Conservation (phyloP, 495 filamentous ascomycete genomes). For the Trypethelium eluteriae region DNA sequence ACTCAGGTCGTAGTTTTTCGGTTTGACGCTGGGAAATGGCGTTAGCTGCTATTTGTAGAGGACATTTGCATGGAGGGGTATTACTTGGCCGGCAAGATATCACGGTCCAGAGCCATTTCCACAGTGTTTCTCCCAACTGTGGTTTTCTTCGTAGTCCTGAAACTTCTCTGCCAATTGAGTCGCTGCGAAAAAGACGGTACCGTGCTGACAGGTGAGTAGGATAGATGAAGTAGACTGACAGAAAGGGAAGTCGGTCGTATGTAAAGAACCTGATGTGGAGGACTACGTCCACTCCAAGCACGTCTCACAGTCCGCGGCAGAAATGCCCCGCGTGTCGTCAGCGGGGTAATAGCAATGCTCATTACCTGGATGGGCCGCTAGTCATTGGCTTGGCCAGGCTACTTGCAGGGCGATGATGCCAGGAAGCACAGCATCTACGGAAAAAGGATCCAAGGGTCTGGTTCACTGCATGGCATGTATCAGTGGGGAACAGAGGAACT, state of each 20-base stretch:
- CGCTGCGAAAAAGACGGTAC: background rate
- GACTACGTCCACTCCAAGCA: background rate
- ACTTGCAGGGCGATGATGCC: too few species aligned
- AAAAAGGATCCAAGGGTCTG: too few species aligned
- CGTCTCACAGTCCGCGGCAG: background rate
- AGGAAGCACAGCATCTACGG: too few species aligned
- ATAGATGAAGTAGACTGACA: background rate
- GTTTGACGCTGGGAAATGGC: slow-evolving; percentile 55
- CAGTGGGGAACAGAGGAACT: too few species aligned
- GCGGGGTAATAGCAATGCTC: background rate
- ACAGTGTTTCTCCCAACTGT: background rate
- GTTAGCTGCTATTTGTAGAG: slow-evolving; percentile 13
- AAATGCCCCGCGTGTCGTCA: slow-evolving; percentile 10
- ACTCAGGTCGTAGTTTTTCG: slow-evolving; percentile 75
- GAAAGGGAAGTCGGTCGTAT: background rate
- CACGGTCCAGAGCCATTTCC: slow-evolving; percentile 26
- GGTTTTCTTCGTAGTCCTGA: background rate
- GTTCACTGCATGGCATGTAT: too few species aligned
- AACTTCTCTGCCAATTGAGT: background rate
- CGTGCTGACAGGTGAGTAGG: background rate
- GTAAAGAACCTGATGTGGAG: background rate
- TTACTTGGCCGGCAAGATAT: slow-evolving; percentile 25
- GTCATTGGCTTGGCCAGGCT: background rate
- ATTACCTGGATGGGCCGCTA: background rate
- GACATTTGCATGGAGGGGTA: background rate